Evolutionary conservation across 371 early-diverging fungal genomes (phyloP).

Genomic region (Capillidium heterosporum): DNA sequence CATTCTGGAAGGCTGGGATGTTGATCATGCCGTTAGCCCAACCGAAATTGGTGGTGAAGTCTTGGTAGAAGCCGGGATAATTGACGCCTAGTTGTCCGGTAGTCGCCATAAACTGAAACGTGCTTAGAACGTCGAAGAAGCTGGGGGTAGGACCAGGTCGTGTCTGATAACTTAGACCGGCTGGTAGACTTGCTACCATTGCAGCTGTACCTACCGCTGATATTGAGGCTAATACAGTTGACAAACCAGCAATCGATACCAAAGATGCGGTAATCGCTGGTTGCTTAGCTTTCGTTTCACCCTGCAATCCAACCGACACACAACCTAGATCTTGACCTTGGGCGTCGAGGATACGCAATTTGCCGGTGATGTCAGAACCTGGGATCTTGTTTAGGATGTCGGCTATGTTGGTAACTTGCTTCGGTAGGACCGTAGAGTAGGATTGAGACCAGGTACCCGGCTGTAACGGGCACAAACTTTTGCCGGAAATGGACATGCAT

Average conservation of each 20-base stretch:
- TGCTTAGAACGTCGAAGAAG: not conserved
- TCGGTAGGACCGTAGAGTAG: not conserved
- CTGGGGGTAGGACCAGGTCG: conserved; percentile 1
- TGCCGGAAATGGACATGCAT: too few relatives aligned
- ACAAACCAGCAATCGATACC: not conserved
- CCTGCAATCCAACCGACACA: not conserved
- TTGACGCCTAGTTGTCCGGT: not conserved
- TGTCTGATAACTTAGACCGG: not conserved
- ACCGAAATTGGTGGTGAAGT: conserved; percentile 3
- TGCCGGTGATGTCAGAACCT: not conserved
- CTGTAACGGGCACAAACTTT: conserved; percentile 3
- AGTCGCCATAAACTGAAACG: conserved; percentile 1
- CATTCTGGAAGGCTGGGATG: not conserved
- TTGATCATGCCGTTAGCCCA: conserved; percentile 3
- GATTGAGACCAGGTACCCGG: not conserved
- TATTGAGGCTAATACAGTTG: not conserved
- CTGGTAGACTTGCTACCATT: not conserved
- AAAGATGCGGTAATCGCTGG: not conserved
- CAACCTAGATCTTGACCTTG: not conserved
- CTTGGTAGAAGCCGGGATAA: not conserved
- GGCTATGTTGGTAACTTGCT: not conserved
- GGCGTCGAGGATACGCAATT: not conserved
- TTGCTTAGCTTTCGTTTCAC: not conserved
- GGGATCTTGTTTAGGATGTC: not conserved
- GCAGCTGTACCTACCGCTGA: not conserved